Conservation (phyloP, 192 early-diverging fungal genomes). For the Oehlia diaphana region DNA sequence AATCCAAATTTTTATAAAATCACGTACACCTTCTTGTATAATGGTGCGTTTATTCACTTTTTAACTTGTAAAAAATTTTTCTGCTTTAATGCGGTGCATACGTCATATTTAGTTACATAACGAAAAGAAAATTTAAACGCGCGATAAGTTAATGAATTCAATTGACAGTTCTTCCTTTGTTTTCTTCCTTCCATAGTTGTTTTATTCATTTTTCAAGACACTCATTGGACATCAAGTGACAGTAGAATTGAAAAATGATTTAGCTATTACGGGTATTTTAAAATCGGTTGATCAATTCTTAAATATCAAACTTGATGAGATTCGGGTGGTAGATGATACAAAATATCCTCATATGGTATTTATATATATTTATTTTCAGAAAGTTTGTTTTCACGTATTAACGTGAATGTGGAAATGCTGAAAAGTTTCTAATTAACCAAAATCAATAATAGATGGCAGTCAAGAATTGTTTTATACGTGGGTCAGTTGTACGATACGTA, state of each 20-base stretch:
- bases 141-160: not conserved
- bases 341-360: slow-evolving; percentile 96
- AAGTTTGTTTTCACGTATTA: not conserved
- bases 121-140: not conserved
- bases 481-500: slow-evolving; percentile 98
- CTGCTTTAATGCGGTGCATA: not conserved
- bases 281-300: slow-evolving; percentile 99
- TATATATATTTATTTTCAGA: not conserved
- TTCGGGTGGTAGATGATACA: slow-evolving; percentile 79
- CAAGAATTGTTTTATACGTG: slow-evolving; percentile 99
- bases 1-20: not conserved
- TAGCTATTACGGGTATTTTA: slow-evolving; percentile 87
- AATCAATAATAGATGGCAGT: slow-evolving; percentile 70
- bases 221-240: slow-evolving; percentile 93
- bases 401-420: not conserved
- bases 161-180: not conserved
- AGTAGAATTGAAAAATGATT: slow-evolving; percentile 98
- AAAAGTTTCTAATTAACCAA: not conserved
- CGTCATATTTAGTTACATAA: too few relatives aligned
- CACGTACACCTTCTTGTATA: slow-evolving; percentile 1
- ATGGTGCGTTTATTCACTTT: not conserved
- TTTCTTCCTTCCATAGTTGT: slow-evolving; percentile 65
- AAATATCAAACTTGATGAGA: slow-evolving; percentile 97
- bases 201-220: slow-evolving; percentile 99
- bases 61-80: not conserved